Conservation (phyloP, 1,139 yeast genomes). For the Yamadazyma buinensis region DNA sequence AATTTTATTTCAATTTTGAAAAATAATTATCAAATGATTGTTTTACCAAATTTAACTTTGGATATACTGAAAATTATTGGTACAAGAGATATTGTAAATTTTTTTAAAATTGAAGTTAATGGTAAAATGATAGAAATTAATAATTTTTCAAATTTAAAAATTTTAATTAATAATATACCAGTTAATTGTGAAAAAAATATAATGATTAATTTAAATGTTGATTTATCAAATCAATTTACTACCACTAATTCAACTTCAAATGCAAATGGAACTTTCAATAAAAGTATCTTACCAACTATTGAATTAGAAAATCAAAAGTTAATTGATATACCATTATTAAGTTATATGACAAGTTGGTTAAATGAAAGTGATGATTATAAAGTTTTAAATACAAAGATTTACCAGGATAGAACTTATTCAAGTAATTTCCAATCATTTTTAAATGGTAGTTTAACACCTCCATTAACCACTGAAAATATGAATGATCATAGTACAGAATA, state of each 20-base stretch:
- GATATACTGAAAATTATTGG: constrained; percentile 19
- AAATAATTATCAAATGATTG: constrained; percentile 15
- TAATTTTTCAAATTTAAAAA: constrained; percentile 14
- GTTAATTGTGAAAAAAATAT: constrained; percentile 12
- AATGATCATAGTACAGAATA: constrained; percentile 3
- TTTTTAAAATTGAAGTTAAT: constrained; percentile 22
- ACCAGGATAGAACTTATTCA: constrained; percentile 10
- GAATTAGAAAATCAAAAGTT: constrained; percentile 7
- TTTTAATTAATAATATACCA: constrained; percentile 11
- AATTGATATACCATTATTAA: constrained; percentile 14
- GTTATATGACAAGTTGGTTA: constrained; percentile 15
- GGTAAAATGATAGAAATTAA: constrained; percentile 17
- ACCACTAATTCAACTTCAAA: constrained; percentile 9
- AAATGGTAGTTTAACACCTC: constrained; percentile 15
- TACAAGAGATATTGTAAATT: constrained; percentile 17
- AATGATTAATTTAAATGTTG: constrained; percentile 11
- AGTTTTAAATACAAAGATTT: constrained; percentile 12
- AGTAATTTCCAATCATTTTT: constrained; percentile 7
- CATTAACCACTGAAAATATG: no score
- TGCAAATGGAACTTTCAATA: constrained; percentile 2
- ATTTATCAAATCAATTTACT: constrained; percentile 12
- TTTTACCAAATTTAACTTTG: constrained; percentile 19
- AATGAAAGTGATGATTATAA: constrained; percentile 16
- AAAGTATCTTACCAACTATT: no score
- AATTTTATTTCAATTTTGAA: constrained; percentile 15